Percentiles rank a stretch among this genome's conserved stretches.
Conservation (phyloP, 176 grass and related monocot species). For the Phyllostachys edulis region DNA sequence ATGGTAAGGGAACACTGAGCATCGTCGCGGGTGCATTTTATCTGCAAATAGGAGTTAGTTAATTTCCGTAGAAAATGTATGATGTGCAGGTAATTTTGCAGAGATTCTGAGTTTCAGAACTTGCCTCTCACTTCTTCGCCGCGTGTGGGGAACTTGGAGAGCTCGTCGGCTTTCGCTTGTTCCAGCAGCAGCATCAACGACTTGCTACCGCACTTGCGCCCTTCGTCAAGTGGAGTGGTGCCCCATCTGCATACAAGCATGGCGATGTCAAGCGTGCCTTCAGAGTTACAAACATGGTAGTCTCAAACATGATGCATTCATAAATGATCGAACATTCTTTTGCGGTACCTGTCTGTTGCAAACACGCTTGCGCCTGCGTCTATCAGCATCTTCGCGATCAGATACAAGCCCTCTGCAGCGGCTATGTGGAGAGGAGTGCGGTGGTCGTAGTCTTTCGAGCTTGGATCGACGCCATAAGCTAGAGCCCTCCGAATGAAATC, state of each 20-base stretch:
- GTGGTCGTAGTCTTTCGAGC: constrained; percentile 83
- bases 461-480: constrained; percentile 62
- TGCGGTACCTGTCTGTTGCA: constrained; percentile 59
- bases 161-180: constrained; percentile 57
- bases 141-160: constrained; percentile 61
- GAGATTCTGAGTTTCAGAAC: background rate
- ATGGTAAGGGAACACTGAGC: constrained; percentile 78
- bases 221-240: constrained; percentile 77
- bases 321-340: background rate
- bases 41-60: constrained; percentile 35
- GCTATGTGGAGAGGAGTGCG: constrained; percentile 92
- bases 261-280: background rate
- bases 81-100: background rate
- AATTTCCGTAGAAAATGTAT: background rate
- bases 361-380: constrained; percentile 89
- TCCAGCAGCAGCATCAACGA: constrained; percentile 63
- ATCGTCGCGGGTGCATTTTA: constrained; percentile 60
- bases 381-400: constrained; percentile 68
- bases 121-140: constrained; percentile 60
- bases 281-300: background rate
- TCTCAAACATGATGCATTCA: background rate
- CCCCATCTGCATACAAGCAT: constrained; percentile 60
- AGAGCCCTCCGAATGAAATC: constrained; percentile 77
- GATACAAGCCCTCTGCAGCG: constrained; percentile 72
- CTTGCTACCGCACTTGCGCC: constrained; percentile 60